These are phyloP conservation scores for Evernia prunastri DNA, from an alignment of 495 filamentous ascomycete genomes.

Conservation along the genomic window DNA sequence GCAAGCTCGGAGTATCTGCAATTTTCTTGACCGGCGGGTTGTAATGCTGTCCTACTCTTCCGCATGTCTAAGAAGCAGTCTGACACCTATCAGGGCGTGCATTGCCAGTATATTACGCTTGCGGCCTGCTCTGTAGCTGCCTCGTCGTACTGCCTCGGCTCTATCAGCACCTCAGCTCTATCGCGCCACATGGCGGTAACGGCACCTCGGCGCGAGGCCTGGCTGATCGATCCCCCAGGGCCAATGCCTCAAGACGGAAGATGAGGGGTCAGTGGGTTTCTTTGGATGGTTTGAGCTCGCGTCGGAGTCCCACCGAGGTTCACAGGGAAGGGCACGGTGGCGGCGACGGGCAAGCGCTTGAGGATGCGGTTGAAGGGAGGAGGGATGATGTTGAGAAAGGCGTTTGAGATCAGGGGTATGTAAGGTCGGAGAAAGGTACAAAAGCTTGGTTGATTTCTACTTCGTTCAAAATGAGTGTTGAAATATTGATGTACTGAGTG, in stretches of 20 bases:
- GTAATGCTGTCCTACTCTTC: neutral
- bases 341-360: neutral
- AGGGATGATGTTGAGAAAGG: neutral
- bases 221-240: neutral
- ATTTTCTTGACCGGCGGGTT: conserved; percentile 10
- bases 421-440: too few species aligned
- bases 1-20: conserved; percentile 1
- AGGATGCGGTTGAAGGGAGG: neutral
- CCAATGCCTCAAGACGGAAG: neutral
- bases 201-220: neutral
- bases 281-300: neutral
- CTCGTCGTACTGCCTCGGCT: conserved; percentile 17
- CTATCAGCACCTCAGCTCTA: neutral
- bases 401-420: neutral
- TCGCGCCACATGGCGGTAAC: neutral
- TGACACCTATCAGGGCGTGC: neutral
- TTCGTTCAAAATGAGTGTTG: too few species aligned
- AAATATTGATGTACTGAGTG: too few species aligned
- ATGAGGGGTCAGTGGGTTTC: neutral
- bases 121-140: conserved; percentile 17
- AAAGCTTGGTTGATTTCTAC: too few species aligned
- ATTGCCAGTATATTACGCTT: conserved; percentile 9
- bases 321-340: neutral
- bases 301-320: neutral
- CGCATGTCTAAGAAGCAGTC: neutral